Evolutionary conservation across 192 early-diverging fungal genomes (phyloP), one percentile per base, ranked within the genome.

Genomic region (Geranomyces michiganensis): DNA sequence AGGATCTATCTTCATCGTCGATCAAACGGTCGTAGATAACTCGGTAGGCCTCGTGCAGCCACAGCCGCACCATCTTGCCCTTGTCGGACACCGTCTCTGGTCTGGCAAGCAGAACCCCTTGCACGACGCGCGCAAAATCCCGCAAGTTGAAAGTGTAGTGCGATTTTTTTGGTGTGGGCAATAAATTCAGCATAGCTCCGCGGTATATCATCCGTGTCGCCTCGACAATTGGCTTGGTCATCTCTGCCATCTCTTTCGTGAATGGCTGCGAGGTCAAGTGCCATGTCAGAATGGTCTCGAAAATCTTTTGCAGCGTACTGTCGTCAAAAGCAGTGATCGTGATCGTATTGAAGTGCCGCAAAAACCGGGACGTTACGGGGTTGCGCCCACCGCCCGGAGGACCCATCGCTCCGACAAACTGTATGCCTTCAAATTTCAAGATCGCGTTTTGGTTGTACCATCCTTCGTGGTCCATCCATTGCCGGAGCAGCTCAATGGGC

Each of bases 381-480:
- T 84, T 87, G 26, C 82, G 64, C 5, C 85, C 85, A 24, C 48
- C 86, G 46, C 86, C 86, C 12, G 86, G 82, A 21, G 86, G 86
- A 26, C 86, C 86, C 86, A 87, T 87, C 5, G 86, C 86, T 13
- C 77, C 76, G 51, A 87, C 73, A 72, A 87, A 87, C 62, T 87
- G 86, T 56, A 87, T 87, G 51, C 83, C 86, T 14, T 84, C 70
- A 46, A 87, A 77, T 53, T 85, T 82, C 68, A 67, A 30, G 6
- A 68, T n/a, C 17, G 31, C 32, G 10, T 53, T 68, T 59, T 86
- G 67, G 47, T 87, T 87, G 71, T 87, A 87, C 86, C 86, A 87
- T 49, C 86, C 86, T n/a, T 67, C 75, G 58, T 86, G 83, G 45
- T 87, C 86, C 86, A 87, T 87, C 84, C 84, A 87, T 75, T 87